Percentiles rank a stretch among this genome's conserved stretches.
phyloP scores from a whole-genome alignment of 495 filamentous ascomycete species.

The Aspergillus kassunensis region DNA sequence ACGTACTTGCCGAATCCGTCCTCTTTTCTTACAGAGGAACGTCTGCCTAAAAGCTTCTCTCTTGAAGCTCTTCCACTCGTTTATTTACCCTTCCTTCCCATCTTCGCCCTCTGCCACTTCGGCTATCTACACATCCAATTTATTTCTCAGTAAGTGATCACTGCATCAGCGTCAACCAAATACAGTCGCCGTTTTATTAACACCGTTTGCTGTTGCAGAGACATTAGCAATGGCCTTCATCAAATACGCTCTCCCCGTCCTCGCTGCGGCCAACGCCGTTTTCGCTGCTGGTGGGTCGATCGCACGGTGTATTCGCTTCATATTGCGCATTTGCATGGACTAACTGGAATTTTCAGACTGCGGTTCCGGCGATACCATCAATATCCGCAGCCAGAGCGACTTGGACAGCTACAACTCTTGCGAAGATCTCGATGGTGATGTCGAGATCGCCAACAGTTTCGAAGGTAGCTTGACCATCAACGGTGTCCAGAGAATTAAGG shows the following conservation, averaged over 20 bases:
- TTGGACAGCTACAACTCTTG: conserved; percentile 64
- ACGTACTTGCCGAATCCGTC: conserved; percentile 43
- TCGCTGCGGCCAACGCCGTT: conserved; percentile 62
- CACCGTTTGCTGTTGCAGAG: neutral
- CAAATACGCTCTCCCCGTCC: conserved; percentile 68
- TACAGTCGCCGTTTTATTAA: neutral
- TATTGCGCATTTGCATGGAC: neutral
- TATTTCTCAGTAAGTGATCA: conserved; percentile 9
- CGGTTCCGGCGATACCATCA: conserved; percentile 36
- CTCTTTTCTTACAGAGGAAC: conserved; percentile 28
- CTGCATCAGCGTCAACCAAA: neutral
- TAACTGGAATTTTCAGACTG: conserved; percentile 23
- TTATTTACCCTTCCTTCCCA: conserved; percentile 35
- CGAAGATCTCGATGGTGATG: conserved; percentile 61
- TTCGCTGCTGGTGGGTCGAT: conserved; percentile 51
- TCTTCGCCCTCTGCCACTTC: conserved; percentile 18
- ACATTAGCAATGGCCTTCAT: conserved; percentile 64
- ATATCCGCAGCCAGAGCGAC: conserved; percentile 67
- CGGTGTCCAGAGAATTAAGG: conserved; percentile 57
- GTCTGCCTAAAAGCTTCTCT: conserved; percentile 23
- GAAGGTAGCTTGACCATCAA: conserved; percentile 44
- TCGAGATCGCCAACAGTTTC: conserved; percentile 58
- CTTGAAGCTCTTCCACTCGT: conserved; percentile 42
- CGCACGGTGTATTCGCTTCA: no score
- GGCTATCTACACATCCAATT: conserved; percentile 5